Evolutionary conservation across 1,284 basidiomycete genomes (phyloP), one percentile per base, ranked within the genome.

Genomic region (Ustilago sp.): DNA sequence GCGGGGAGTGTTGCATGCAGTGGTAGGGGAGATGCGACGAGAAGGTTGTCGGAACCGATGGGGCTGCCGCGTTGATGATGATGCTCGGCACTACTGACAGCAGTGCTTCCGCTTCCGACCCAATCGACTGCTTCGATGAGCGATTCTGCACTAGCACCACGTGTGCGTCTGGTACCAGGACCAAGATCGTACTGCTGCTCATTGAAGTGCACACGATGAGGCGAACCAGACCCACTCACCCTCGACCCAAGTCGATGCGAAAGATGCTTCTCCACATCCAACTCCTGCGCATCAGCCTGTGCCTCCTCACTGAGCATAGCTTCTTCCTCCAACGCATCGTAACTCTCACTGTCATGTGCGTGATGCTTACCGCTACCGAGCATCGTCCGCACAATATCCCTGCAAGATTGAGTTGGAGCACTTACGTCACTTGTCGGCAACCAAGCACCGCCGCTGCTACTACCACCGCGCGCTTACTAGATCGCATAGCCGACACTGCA

Each of bases 1-100:
- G 34, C 77, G 63, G 1, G 78, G 78, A 9, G 75, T 75, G 64
- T 80, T 75, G 63, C 74, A 78, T 28, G 63, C 63, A 2, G 78
- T 80, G 3, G 68, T 79, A 11, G 77, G 71, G 77, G 77, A 3
- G 73, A 75, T 4, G 77, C 55, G 9, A 67, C 61, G 55, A 75
- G 31, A 19, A 50, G 39, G 38, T 47, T 47, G 13, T 59, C 63
- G 6, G 32, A 35, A 3, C 12, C 47, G 34, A 15, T 8, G 17
- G 11, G 7, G 39, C 41, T 45, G 17, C 17, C 28, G 8, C 48
- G 57, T 39, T 48, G 62, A n/a, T 41, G 56, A 31, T 58, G 55
- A 23, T 52, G 58, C 19, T 31, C 39, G 17, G 39, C 39, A 51
- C 61, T 59, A n/a, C 45, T 63, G 43, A 68, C 69, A 2, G 56